Evolutionary conservation across 2,329 filamentous ascomycete species (phyloP), one percentile per base, ranked within the genome.

Genomic region (Nigrospora sphaerica): DNA sequence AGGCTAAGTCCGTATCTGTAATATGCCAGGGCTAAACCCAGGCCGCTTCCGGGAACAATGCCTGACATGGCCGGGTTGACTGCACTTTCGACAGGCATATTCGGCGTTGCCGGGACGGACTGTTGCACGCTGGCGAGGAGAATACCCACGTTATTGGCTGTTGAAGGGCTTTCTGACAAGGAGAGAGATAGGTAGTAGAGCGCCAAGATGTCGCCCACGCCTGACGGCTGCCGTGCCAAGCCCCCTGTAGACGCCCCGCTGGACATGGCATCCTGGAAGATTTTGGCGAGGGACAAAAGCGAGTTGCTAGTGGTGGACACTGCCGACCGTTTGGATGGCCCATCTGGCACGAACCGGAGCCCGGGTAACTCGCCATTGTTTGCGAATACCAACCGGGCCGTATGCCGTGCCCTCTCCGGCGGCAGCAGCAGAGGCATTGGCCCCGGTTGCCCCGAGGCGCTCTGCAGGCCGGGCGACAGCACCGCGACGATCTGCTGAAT

Each of bases 71-170:
- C 69, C 12, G 69, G 71, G 17, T 72, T 61, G 23, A 56, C 53
- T 10, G 62, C 48, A 48, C 32, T 57, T 42, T 59, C 67, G 46
- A 48, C 57, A 46, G 51, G 56, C 18, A 59, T 56, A 6, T 54
- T 54, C 46, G 56, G 57, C 23, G 57, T 56, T 14, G 66, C 69
- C 52, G 67, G 64, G 19, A 69, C 66, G 10, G 70, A 62, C 56
- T 95, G 90, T 60, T 95, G 93, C 17, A 97, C 87, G 47, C 93
- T 88, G 6, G 93, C 93, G n/a, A 98, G 80, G 28, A 98, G 74
- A 46, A 98, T 98, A 3, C 93, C 93, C 12, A 98, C 91, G 62
- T 98, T 98, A 62, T 98, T 98, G 1, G 93, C 93, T 0, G 93
- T 98, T 0, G 93, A 98, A 2, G 93, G 93, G 57, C 93, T 97